Base-by-base conservation (phyloP, 345 rosid genomes). In the Camelina laxa region DNA sequence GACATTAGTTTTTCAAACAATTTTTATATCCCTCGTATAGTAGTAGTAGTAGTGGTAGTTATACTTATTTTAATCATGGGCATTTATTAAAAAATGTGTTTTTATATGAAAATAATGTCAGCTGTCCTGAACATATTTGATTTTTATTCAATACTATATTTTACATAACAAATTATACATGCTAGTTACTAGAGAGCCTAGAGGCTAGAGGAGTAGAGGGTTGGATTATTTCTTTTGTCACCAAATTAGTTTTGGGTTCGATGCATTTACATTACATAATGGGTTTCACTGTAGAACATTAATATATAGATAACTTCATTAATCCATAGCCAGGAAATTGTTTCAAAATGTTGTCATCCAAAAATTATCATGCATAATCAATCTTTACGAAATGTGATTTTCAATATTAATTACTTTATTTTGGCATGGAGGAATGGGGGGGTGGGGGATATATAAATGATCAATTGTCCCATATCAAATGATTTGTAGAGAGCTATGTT, bases 241-340 rank as follows among this genome's bases (percentile, higher is more conserved):
- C 59, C 47, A 31, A 65, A 9, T 45, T 69, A 48, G 62, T 62
- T 48, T 71, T 47, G 72, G 80, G 47, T 77, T 77, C 80, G 61
- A 65, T 65, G 76, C 16, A 77, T 58, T 64, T 57, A 58, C 50
- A 72, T 72, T 50, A 59, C 38, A 77, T 71, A 56, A 56, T 71
- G 66, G 61, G 55, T 35, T 76, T 27, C 6, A 4, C 64, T 54
- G 15, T 41, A 66, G 12, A 66, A n/a, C n/a, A n/a, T n/a, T n/a
- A n/a, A n/a, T n/a, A n/a, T n/a, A n/a, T n/a, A n/a, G n/a, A n/a
- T n/a, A n/a, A 24, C 27, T 24, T 24, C 27, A 24, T 24, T 24
- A 24, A 22, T 22, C 3, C 24, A 22, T 22, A n/a, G n/a, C n/a
- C n/a, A n/a, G n/a, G n/a, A n/a, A n/a, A n/a, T n/a, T n/a, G n/a